These are phyloP conservation scores for Candida smagusa DNA, from an alignment of 1,139 yeast species.

Conservation along the genomic window DNA sequence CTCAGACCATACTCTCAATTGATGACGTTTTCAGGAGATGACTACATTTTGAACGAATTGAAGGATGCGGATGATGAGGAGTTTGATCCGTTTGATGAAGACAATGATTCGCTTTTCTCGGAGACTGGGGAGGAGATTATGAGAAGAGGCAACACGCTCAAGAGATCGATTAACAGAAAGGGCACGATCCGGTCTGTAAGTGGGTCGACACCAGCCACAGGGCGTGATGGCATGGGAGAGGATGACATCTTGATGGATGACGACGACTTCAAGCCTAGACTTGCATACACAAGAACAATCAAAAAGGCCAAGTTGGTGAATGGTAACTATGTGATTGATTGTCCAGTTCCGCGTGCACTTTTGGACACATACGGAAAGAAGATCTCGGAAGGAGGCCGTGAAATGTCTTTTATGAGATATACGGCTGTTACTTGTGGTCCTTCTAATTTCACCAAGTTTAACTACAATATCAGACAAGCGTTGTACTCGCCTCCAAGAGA, in stretches of 20 bases:
- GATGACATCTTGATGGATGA: slow-evolving; percentile 21
- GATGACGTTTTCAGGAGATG: slow-evolving; percentile 35
- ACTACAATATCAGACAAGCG: slow-evolving; percentile 65
- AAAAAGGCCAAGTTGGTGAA: slow-evolving; percentile 55
- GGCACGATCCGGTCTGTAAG: slow-evolving; percentile 7
- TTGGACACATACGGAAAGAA: slow-evolving; percentile 51
- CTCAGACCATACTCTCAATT: slow-evolving; percentile 21
- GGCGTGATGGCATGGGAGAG: slow-evolving; percentile 10
- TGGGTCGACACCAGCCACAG: not conserved
- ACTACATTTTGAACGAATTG: slow-evolving; percentile 40
- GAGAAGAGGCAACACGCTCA: slow-evolving; percentile 33
- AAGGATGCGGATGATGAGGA: slow-evolving; percentile 38
- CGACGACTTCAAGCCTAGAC: slow-evolving; percentile 41
- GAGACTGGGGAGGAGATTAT: slow-evolving; percentile 41
- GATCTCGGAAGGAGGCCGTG: slow-evolving; percentile 51
- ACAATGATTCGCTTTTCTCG: slow-evolving; percentile 38
- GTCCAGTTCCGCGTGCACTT: slow-evolving; percentile 67
- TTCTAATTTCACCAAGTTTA: slow-evolving; percentile 50
- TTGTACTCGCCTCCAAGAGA: slow-evolving; percentile 63
- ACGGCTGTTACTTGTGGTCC: slow-evolving; percentile 85
- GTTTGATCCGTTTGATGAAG: slow-evolving; percentile 46
- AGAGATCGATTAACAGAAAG: slow-evolving; percentile 19
- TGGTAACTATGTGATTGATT: slow-evolving; percentile 76
- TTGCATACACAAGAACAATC: slow-evolving; percentile 46
- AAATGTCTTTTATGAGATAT: slow-evolving; percentile 74